Conservation (phyloP, 2,329 filamentous ascomycete species). For the Metarhizium rileyi region DNA sequence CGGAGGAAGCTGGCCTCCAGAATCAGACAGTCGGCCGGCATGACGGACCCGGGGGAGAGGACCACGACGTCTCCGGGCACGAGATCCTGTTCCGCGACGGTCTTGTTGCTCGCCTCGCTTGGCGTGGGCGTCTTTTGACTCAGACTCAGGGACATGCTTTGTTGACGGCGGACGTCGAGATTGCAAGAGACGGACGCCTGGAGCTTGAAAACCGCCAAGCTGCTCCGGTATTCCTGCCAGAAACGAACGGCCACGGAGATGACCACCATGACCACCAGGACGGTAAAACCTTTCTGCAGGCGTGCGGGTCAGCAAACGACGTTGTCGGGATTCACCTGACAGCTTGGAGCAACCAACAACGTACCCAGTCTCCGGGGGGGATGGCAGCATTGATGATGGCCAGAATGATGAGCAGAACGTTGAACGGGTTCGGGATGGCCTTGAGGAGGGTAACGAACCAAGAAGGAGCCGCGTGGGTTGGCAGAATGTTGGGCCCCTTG, state of each 20-base stretch:
- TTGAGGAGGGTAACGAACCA: constrained; percentile 17
- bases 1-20: constrained; percentile 18
- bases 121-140: neutral
- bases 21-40: constrained; percentile 20
- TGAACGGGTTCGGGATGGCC: constrained; percentile 18
- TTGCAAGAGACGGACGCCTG: constrained; percentile 16
- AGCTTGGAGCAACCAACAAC: neutral
- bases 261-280: constrained; percentile 17
- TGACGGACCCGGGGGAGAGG: constrained; percentile 14
- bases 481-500: constrained; percentile 15
- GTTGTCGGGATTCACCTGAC: neutral
- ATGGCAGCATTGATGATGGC: constrained; percentile 17
- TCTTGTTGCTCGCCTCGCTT: constrained; percentile 1
- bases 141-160: neutral
- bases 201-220: constrained; percentile 15
- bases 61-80: constrained; percentile 16
- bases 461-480: constrained; percentile 16
- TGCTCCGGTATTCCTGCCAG: constrained; percentile 19
- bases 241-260: constrained; percentile 18
- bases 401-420: constrained; percentile 14
- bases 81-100: constrained; percentile 10
- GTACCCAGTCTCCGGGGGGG: constrained; percentile 11
- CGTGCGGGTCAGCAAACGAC: neutral
- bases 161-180: constrained; percentile 12
- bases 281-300: constrained; percentile 11